Evolutionary conservation across 164 flowering plant genomes (phyloP).

Genomic region (Umbilicus rupestris): DNA sequence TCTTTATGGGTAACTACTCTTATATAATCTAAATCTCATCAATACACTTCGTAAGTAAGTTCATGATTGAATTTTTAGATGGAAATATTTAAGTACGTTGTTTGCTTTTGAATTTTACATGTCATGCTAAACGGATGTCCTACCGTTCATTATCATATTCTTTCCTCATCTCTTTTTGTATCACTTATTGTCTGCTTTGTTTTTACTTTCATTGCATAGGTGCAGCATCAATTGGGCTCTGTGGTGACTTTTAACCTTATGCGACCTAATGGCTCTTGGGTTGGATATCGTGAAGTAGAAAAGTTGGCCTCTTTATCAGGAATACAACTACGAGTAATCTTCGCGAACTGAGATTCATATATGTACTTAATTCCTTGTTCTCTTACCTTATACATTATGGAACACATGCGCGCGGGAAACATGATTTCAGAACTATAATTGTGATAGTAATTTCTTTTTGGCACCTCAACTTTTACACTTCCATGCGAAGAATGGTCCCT

Average conservation of each 20-base stretch:
- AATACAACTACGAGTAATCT: conserved; percentile 80
- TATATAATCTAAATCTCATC: background rate
- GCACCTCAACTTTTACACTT: too few relatives aligned
- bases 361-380: background rate
- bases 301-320: conserved; percentile 85
- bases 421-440: background rate
- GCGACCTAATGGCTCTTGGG: conserved; percentile 83
- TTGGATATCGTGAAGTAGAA: conserved; percentile 91
- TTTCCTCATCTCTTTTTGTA: background rate
- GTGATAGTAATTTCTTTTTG: too few relatives aligned
- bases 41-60: background rate
- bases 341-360: background rate
- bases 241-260: conserved; percentile 74
- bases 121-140: background rate
- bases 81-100: background rate
- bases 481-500: too few relatives aligned
- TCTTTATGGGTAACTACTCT: too few relatives aligned
- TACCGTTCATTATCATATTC: background rate
- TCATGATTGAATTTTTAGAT: background rate
- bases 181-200: background rate
- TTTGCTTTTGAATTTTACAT: background rate
- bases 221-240: conserved; percentile 39
- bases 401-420: background rate
- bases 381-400: background rate
- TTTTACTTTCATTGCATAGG: conserved; percentile 21